Base-by-base conservation (phyloP, 108 stramenopile species). In the Skeletonema tropicum region DNA sequence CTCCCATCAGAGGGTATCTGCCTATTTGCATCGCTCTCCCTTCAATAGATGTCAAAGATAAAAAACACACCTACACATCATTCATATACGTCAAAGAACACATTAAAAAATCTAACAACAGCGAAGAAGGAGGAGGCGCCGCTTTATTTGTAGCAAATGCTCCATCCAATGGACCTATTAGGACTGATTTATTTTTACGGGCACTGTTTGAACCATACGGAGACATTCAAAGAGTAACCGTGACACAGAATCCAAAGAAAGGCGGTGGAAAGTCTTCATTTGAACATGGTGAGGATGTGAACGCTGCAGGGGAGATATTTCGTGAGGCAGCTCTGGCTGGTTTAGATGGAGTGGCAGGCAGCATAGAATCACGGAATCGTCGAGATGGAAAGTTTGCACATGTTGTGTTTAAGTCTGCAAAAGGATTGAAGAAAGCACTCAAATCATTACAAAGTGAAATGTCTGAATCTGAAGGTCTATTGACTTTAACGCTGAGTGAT, bases 111-210 rank as follows among this genome's bases (percentile, higher is more conserved):
- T 66, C 59, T 8, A 32, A 58, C 26, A 55, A 41, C 33, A 45
- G 41, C 25, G 41, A 38, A 39, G 70, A 25, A 15, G 59, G n/a
- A 15, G 59, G n/a, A 15, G 57, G 45, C 17, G 66, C 81, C 67
- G 92, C 94, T 7, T 66, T 95, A n/a, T 95, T 95, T 76, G 88
- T 95, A 7, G 89, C 87, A 57, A 95, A 95, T 76, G 87, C 88
- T 13, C 94, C 94, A 8, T 60, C 89, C 23, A 71, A 88, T 82
- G 89, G 90, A 21, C 82, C 83, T 8, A 76, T 95, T 17, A 84
- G 83, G 0, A 92, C 92, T 14, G 73, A 82, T 38, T 49, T 93
- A 32, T 73, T 89, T 33, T 55, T 95, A 26, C 63, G 61, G 23
- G 79, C 89, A 5, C 29, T 95, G 9, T 92, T 95, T 61, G 89